Conservation (phyloP, 2,329 filamentous ascomycete genomes). For the Sarocladium kiliense region DNA sequence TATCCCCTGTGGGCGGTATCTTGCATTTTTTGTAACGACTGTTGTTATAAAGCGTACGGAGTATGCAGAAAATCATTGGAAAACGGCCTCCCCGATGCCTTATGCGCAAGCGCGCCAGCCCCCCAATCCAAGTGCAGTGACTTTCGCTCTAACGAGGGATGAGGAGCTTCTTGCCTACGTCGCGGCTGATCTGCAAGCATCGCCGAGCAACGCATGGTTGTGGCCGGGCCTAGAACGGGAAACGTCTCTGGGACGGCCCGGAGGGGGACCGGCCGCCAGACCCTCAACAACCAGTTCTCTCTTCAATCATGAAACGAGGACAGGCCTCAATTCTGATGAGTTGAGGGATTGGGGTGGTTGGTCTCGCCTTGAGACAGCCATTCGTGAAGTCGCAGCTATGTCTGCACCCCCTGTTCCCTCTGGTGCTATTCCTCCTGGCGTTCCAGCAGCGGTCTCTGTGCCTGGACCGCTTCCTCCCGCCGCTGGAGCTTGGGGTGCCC, state of each 20-base stretch:
- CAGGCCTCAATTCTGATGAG: conserved; percentile 51
- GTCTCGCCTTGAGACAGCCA: conserved; percentile 60
- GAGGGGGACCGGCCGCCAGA: neutral
- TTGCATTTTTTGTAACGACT: conserved; percentile 72
- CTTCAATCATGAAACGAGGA: conserved; percentile 41
- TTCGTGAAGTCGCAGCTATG: conserved; percentile 21
- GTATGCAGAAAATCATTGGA: conserved; percentile 27
- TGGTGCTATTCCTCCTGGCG: conserved; percentile 9
- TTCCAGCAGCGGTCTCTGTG: neutral
- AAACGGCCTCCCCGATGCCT: conserved; percentile 23
- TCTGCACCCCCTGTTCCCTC: conserved; percentile 7
- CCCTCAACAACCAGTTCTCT: conserved; percentile 27
- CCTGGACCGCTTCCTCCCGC: neutral
- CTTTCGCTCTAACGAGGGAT: conserved; percentile 46
- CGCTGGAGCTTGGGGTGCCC: neutral
- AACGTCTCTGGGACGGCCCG: conserved; percentile 9
- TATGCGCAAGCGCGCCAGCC: conserved; percentile 24
- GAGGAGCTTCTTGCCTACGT: conserved; percentile 87
- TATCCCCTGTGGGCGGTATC: conserved; percentile 71
- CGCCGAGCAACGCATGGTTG: conserved; percentile 73
- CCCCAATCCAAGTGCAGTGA: conserved; percentile 18
- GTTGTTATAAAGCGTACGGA: conserved; percentile 53
- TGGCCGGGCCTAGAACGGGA: conserved; percentile 63
- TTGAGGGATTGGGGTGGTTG: conserved; percentile 73
- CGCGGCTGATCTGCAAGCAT: conserved; percentile 79